phyloP scores from a whole-genome alignment of 768 basidiomycete genomes.

The Exsudoporus frostii region DNA sequence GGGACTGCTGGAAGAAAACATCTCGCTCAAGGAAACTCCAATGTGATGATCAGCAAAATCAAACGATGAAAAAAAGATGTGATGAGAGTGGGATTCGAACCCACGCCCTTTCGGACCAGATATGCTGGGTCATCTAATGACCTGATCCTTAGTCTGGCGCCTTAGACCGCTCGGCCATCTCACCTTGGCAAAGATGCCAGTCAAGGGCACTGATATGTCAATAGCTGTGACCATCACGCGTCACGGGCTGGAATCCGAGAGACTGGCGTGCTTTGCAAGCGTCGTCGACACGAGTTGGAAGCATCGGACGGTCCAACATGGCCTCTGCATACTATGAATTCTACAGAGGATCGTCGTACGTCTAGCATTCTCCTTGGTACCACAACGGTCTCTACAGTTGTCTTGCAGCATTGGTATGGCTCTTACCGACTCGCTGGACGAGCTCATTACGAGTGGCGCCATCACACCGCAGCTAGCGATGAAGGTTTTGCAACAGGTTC shows the following conservation, averaged over 20 bases:
- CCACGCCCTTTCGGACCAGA: conserved; percentile 42
- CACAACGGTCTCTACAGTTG: not conserved
- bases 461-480: conserved; percentile 99
- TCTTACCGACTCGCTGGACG: conserved; percentile 95
- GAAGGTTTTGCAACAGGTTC: conserved; percentile 95
- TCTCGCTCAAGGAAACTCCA: too few relatives aligned
- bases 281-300: conserved; percentile 6
- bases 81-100: conserved; percentile 42
- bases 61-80: conserved; percentile 10
- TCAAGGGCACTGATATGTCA: not conserved
- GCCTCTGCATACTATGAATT: conserved; percentile 89
- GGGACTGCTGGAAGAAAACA: too few relatives aligned
- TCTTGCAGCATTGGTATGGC: conserved; percentile 87
- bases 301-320: conserved; percentile 41
- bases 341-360: conserved; percentile 88
- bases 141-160: conserved; percentile 55
- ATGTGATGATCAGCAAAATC: too few relatives aligned
- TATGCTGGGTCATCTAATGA: conserved; percentile 28
- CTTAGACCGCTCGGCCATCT: conserved; percentile 64
- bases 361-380: conserved; percentile 16
- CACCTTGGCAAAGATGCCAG: not conserved
- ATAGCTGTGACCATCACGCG: conserved; percentile 21
- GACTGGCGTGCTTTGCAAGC: conserved; percentile 1
- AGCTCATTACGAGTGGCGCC: conserved; percentile 93
- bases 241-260: conserved; percentile 9